Base-by-base conservation (phyloP, 2,329 filamentous ascomycete species). In the Aspergillus fumigatiaffinis region DNA sequence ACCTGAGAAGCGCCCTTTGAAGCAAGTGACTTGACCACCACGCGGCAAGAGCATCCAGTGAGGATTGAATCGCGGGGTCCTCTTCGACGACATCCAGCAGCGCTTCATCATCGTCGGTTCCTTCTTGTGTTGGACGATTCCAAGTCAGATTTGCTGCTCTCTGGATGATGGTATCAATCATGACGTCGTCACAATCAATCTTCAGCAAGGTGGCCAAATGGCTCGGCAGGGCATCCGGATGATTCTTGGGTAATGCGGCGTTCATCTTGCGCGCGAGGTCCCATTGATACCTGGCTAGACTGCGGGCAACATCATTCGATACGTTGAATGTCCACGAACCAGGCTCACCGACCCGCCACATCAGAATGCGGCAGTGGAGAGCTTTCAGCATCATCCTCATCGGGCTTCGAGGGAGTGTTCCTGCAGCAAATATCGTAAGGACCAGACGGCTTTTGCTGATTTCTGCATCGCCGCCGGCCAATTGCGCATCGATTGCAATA, bases 401-500 rank as follows among this genome's bases (percentile, higher is more conserved):
- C 1, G 93, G 91, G 0, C 90, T 94, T 58, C 91, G 86, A 10
- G 92, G 92, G 1, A 97, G 80, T 0, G 92, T 96, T 25, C 88
- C 88, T 1, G 92, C 95, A 8, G 92, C 92, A 67, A 97, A 87
- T 26, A 97, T 81, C 0, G 92, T 96, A 51, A 97, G 80, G 0
- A 93, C 84, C 32, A 97, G 81, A 51, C 93, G 87, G 72, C 90
- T 92, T 73, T 89, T 92, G 79, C 89, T 96, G 65, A 97, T 89
- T 71, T 96, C 90, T 8, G 88, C 84, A 73, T 97, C 93, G 14
- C 93, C 92, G 46, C 93, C 93, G 9, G 91, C 91, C 21, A 97
- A 82, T 72, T 97, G 93, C 26, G 93, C 92, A 73, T 97, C 93
- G 54, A 97, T 83, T 14, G 92, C 92, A 67, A 96, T 96, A 35